Base-by-base conservation (phyloP, 2,329 filamentous ascomycete genomes). In the Parafenestella ontariensis region DNA sequence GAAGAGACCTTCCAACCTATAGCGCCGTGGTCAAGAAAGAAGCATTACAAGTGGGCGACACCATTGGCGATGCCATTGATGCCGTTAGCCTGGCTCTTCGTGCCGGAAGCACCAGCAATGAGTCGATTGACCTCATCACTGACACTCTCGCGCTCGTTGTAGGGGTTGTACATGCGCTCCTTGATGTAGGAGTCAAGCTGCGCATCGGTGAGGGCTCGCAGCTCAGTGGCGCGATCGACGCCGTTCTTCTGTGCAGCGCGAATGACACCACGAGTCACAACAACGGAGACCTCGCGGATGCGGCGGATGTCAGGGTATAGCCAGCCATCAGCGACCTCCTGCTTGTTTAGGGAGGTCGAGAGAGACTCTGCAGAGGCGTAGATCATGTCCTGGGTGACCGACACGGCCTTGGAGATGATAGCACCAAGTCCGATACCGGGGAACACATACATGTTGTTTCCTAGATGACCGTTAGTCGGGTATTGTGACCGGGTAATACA, bases 401-500 rank as follows among this genome's bases (percentile, higher is more conserved):
- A 87, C 62, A 90, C 88, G 11, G 92, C 86, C 82, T 97, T 96
- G 79, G 89, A 88, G 44, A 98, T 85, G 72, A 98, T 97, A 62
- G 94, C 90, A 57, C 93, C 95, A 26, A 98, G 87, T 52, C 95
- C 95, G 55, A 98, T 90, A 70, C 94, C 95, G 0, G 95, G 95
- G 87, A 99, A 99, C 58, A 99, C 91, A 75, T 97, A 97, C 81
- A 89, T 89, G 81, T 89, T 88, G 84, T 93, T 93, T 62, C 94
- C 93, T 81, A 92, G 89, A 78, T 90, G 39, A 40, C 23, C 10
- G 39, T 59, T 49, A 56, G 52, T 56, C 11, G 28, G 41, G 15
- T 39, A 40, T 28, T 39, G 24, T 3, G 28, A 31, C 24, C 33
- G 40, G 49, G 48, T 34, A 20, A 40, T 42, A 39, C 41, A 42